phyloP scores from a whole-genome alignment of 129 eudicot species.

The Ambrosia trifida region DNA sequence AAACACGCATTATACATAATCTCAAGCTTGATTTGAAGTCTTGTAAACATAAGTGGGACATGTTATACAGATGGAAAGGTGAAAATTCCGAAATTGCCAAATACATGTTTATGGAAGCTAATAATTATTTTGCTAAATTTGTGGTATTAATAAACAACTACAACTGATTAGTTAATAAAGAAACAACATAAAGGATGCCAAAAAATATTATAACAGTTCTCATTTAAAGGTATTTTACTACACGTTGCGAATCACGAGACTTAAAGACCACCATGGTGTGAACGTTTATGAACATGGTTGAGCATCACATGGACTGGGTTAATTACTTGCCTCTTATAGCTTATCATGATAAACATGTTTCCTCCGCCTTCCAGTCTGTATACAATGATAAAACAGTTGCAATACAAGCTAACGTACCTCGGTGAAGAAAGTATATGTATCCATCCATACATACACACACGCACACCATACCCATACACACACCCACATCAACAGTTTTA shows the following conservation, averaged over 20 bases:
- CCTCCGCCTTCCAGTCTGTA: background rate
- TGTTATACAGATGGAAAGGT: background rate
- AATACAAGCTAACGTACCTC: background rate
- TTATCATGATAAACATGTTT: background rate
- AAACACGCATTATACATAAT: background rate
- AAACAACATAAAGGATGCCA: background rate
- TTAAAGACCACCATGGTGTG: background rate
- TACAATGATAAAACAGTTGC: background rate
- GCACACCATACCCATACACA: background rate
- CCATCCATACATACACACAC: background rate
- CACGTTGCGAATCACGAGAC: background rate
- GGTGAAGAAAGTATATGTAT: background rate
- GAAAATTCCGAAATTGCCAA: background rate
- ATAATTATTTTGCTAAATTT: background rate
- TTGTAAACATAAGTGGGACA: background rate
- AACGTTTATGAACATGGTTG: slow-evolving; percentile 1
- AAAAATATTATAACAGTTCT: background rate
- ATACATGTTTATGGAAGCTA: background rate
- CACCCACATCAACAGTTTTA: background rate
- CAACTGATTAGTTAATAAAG: background rate
- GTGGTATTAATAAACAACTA: background rate
- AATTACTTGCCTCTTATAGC: slow-evolving; percentile 3
- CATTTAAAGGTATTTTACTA: background rate
- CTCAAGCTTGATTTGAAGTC: background rate
- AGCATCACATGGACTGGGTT: background rate